Evolutionary conservation across 2,329 filamentous ascomycete genomes (phyloP), one percentile per base, ranked within the genome.

Genomic region (Cladosporium sp.): DNA sequence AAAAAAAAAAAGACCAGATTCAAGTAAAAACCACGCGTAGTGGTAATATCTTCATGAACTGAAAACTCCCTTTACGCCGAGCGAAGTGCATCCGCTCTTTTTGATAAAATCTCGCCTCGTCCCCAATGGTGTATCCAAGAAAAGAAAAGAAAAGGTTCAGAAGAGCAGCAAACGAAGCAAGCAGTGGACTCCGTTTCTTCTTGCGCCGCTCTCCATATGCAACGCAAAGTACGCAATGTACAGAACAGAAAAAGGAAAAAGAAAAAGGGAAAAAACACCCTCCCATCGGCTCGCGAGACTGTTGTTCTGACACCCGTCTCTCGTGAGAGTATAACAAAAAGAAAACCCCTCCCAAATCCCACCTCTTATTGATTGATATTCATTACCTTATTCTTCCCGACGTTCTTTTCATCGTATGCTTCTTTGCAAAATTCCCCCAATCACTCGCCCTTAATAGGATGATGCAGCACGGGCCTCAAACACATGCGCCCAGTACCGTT

Each of bases 381-480:
- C 22, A 27, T 27, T 4, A 27, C 22, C 9, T 27, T 27, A 9
- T 27, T 27, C 22, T 27, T 27, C 22, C 22, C 22, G 22, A 27
- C 22, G 22, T 27, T 27, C 22, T 15, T 15, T 33, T 33, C 30
- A 33, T 7, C n/a, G 30, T 12, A 30, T 32, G 11, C n/a, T 32
- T 32, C 30, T 32, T 32, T n/a, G n/a, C n/a, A n/a, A n/a, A n/a
- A n/a, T n/a, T n/a, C n/a, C 22, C 22, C 9, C 22, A 9, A 4
- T 36, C 22, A 50, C 56, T 77, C 74, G 48, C 69, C 65, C 62
- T 77, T 77, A 58, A 77, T 69, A 4, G 74, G 74, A 57, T 77
- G 74, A 59, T 72, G 70, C 33, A 76, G 61, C 18, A 64, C 69
- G 19, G 67, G 64, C 50, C 69, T 64, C 55, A 76, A 62, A 59